Conservation (phyloP, 2,329 filamentous ascomycete genomes). For the Ceratocystiopsis minuta region DNA sequence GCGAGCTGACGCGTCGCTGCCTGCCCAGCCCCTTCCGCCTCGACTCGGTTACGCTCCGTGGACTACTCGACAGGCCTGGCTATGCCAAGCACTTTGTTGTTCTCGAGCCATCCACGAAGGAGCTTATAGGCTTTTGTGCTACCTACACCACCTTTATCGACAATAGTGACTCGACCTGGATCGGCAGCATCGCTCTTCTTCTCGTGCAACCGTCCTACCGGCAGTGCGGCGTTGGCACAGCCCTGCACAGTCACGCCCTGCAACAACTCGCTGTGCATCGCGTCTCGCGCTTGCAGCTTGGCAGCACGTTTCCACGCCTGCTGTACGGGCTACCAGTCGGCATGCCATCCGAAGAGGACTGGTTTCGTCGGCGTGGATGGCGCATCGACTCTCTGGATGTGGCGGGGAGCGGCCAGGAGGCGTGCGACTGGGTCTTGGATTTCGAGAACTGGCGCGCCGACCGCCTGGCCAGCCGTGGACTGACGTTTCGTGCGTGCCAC, state of each 20-base stretch:
- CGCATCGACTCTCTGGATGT: constrained; percentile 21
- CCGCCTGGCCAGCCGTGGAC: constrained; percentile 20
- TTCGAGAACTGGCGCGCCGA: constrained; percentile 30
- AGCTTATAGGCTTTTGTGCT: constrained; percentile 38
- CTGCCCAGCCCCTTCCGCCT: constrained; percentile 29
- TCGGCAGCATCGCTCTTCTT: constrained; percentile 37
- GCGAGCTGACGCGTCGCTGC: constrained; percentile 29
- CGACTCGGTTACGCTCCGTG: constrained; percentile 21
- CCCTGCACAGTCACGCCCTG: constrained; percentile 33
- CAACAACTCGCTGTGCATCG: constrained; percentile 29
- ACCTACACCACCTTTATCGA: constrained; percentile 41
- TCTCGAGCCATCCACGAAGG: constrained; percentile 23
- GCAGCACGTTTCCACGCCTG: constrained; percentile 39
- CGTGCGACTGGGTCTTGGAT: constrained; percentile 35
- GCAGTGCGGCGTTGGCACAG: constrained; percentile 31
- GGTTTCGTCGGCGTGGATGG: constrained; percentile 39
- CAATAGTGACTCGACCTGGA: constrained; percentile 29
- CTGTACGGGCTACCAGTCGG: constrained; percentile 33
- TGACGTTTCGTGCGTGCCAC: constrained; percentile 27
- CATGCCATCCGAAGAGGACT: constrained; percentile 22
- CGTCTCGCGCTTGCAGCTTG: constrained; percentile 35
- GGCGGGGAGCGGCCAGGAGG: constrained; percentile 29
- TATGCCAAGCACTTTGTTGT: constrained; percentile 40
- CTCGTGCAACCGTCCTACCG: constrained; percentile 31
- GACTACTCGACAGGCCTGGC: constrained; percentile 33